Conservation (phyloP, 2,329 filamentous ascomycete species). For the Colletotrichum brevisporum region DNA sequence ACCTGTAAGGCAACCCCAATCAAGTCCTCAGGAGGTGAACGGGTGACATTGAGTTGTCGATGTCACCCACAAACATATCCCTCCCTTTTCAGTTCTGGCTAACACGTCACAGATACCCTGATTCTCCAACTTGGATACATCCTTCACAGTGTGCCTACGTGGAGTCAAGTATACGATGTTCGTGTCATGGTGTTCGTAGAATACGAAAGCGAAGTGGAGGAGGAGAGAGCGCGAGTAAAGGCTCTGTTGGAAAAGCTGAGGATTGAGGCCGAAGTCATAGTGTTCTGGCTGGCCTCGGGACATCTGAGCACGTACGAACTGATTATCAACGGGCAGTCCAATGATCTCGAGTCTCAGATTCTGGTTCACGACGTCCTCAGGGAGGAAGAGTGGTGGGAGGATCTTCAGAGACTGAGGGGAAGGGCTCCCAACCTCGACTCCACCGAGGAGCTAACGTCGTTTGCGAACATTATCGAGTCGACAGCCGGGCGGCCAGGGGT, state of each 20-base stretch:
- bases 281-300: conserved; percentile 86
- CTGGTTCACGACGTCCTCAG: conserved; percentile 76
- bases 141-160: conserved; percentile 83
- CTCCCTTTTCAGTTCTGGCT: background rate
- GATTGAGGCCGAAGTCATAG: conserved; percentile 83
- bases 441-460: conserved; percentile 59
- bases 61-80: background rate
- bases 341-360: conserved; percentile 60
- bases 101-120: conserved; percentile 69
- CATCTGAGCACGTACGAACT: conserved; percentile 80
- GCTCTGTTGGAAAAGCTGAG: conserved; percentile 84
- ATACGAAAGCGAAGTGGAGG: conserved; percentile 86
- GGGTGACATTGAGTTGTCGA: too few species aligned
- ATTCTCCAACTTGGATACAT: conserved; percentile 91
- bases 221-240: conserved; percentile 80
- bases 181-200: conserved; percentile 91
- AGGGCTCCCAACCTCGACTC: conserved; percentile 54
- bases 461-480: conserved; percentile 60
- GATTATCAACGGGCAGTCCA: conserved; percentile 79
- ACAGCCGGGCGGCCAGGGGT: conserved; percentile 58
- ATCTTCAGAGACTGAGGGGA: conserved; percentile 72
- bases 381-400: conserved; percentile 87
- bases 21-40: too few species aligned
- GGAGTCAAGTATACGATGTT: conserved; percentile 80
- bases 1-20: conserved; percentile 72